Percentiles rank a stretch among this genome's conserved stretches.
These are phyloP conservation scores for Fusarium sublunatum DNA, from an alignment of 2,329 filamentous ascomycete genomes.

Conservation along the genomic window DNA sequence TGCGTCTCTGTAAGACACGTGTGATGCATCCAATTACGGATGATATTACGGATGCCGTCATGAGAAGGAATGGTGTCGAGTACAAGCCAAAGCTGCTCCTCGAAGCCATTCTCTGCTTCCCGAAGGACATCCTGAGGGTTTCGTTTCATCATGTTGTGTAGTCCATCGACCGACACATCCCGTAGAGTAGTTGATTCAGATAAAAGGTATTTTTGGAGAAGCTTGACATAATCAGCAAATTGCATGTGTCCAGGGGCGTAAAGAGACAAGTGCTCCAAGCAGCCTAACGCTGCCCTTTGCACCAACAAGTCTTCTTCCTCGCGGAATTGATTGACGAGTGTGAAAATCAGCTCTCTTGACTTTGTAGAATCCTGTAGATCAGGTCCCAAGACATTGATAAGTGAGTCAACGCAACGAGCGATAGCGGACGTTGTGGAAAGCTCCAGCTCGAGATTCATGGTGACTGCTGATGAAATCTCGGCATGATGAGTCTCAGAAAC, in stretches of 20 bases:
- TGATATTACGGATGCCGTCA: conserved; percentile 84
- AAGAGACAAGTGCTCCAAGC: conserved; percentile 89
- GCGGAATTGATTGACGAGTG: conserved; percentile 84
- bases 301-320: conserved; percentile 77
- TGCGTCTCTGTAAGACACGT: conserved; percentile 83
- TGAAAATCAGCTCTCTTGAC: conserved; percentile 91
- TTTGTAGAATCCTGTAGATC: conserved; percentile 94
- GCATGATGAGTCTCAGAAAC: conserved; percentile 90
- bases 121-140: conserved; percentile 85
- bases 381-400: conserved; percentile 95
- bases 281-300: conserved; percentile 80
- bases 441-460: conserved; percentile 91
- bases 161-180: conserved; percentile 84
- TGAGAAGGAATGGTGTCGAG: conserved; percentile 82
- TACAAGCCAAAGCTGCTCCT: conserved; percentile 91
- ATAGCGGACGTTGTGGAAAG: conserved; percentile 85
- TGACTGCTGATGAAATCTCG: conserved; percentile 81
- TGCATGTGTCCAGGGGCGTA: conserved; percentile 91
- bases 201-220: conserved; percentile 81
- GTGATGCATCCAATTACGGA: conserved; percentile 93
- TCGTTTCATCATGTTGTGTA: conserved; percentile 95
- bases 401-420: conserved; percentile 89
- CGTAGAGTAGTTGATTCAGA: conserved; percentile 76
- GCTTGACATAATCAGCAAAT: conserved; percentile 83
- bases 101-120: conserved; percentile 80